Evolutionary conservation across 352 stramenopile genomes (phyloP).

Genomic region (Phytophthora pinifolia): DNA sequence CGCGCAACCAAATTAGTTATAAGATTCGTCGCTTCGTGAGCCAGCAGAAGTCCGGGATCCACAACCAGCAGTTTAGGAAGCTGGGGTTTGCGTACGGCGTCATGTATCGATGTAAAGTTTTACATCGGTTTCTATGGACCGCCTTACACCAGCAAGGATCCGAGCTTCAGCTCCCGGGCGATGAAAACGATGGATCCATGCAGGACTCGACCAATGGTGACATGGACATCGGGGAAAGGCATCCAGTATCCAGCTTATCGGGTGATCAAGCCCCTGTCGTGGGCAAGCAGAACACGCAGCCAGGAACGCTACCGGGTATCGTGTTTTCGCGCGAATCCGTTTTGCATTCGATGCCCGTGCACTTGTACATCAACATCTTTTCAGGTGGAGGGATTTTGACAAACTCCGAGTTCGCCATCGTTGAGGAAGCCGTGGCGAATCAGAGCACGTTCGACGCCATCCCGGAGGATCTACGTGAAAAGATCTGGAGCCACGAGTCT

Average conservation of each 20-base stretch:
- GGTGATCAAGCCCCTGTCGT: background rate
- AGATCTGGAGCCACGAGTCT: constrained; percentile 76
- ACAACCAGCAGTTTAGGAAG: constrained; percentile 71
- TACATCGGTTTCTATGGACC: constrained; percentile 75
- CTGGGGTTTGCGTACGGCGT: constrained; percentile 81
- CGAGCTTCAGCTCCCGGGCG: constrained; percentile 38
- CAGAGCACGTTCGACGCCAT: constrained; percentile 48
- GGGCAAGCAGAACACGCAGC: background rate
- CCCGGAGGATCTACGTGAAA: constrained; percentile 42
- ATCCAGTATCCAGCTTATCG: background rate
- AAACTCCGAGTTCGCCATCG: constrained; percentile 46
- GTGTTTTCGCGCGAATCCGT: constrained; percentile 79
- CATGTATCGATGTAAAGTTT: constrained; percentile 81
- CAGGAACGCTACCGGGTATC: constrained; percentile 32
- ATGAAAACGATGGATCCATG: constrained; percentile 43
- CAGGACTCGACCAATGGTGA: constrained; percentile 37
- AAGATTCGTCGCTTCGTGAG: constrained; percentile 68
- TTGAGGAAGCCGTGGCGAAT: constrained; percentile 58
- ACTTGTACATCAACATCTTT: constrained; percentile 82
- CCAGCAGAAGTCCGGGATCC: constrained; percentile 51
- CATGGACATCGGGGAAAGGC: background rate
- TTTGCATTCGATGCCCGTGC: constrained; percentile 74
- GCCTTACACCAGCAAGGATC: constrained; percentile 51
- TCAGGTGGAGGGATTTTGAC: constrained; percentile 65
- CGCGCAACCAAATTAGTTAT: constrained; percentile 57